A percentile compares a stretch with the other conserved stretches of the same genome.
Conservation (phyloP, 257 asterid species). For the Solanum pinnatisectum region DNA sequence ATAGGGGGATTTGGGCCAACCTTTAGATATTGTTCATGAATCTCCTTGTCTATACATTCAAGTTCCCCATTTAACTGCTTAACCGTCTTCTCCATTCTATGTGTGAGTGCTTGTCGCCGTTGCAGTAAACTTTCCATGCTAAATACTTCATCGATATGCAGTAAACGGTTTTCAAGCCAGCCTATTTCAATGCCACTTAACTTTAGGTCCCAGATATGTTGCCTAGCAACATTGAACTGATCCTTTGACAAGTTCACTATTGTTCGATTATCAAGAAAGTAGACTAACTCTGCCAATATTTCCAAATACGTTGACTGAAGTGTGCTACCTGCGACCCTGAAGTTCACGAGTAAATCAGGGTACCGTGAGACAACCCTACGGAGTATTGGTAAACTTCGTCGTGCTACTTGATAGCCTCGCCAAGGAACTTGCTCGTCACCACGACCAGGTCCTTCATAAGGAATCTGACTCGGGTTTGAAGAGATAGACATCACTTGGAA, state of each 20-base stretch:
- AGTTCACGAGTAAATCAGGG: conserved; percentile 3
- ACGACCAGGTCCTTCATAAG: conserved; percentile 2
- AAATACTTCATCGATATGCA: not conserved
- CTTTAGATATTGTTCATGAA: not conserved
- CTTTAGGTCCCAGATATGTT: conserved; percentile 6
- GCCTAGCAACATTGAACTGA: not conserved
- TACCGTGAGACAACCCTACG: not conserved
- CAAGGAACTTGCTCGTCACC: conserved; percentile 5
- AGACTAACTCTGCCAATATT: conserved; percentile 1
- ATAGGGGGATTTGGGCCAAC: not conserved
- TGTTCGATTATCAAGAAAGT: not conserved
- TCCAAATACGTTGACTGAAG: not conserved
- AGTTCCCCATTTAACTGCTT: not conserved
- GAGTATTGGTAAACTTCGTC: conserved; percentile 5
- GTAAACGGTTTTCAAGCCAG: conserved; percentile 5
- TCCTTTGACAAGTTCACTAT: not conserved
- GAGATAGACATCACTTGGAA: not conserved
- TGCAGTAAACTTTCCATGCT: not conserved
- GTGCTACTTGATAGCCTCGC: conserved; percentile 6
- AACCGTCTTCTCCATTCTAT: not conserved
- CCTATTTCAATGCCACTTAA: conserved; percentile 1
- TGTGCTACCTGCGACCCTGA: not conserved
- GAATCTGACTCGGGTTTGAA: conserved; percentile 1
- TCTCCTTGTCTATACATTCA: not conserved
- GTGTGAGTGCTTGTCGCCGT: not conserved